These are phyloP conservation scores for Ceratocystis cubensis DNA, from an alignment of 2,329 filamentous ascomycete species.

Conservation along the genomic window DNA sequence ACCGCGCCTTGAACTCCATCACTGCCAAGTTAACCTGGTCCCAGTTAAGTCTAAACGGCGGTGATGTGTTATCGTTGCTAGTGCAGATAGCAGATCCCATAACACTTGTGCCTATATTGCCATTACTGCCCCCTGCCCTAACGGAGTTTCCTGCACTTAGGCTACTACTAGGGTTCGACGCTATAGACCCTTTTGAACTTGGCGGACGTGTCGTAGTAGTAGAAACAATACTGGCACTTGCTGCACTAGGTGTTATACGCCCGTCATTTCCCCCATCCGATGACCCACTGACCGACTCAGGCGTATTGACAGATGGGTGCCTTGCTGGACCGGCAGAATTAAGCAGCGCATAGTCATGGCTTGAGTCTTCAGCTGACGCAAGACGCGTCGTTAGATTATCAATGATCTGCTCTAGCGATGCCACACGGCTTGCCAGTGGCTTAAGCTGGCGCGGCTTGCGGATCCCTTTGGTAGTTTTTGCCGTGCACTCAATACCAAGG, in stretches of 20 bases:
- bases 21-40: constrained; percentile 29
- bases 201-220: not conserved
- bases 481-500: constrained; percentile 25
- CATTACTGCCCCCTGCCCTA: not conserved
- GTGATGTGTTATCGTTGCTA: constrained; percentile 2
- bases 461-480: constrained; percentile 26
- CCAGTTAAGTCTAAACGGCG: constrained; percentile 32
- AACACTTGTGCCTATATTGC: not conserved
- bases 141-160: not conserved
- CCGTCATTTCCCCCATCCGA: constrained; percentile 13
- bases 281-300: constrained; percentile 17
- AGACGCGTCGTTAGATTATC: constrained; percentile 22
- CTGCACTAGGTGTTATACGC: constrained; percentile 7
- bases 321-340: not conserved
- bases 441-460: constrained; percentile 28
- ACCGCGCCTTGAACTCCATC: constrained; percentile 27
- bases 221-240: not conserved
- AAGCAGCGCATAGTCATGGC: not conserved
- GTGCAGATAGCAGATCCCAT: not conserved
- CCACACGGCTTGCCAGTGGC: constrained; percentile 24
- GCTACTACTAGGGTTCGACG: constrained; percentile 3
- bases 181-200: constrained; percentile 4
- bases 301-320: constrained; percentile 16
- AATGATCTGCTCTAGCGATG: constrained; percentile 24
- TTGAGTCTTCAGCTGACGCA: constrained; percentile 14